Evolutionary conservation across 2,329 filamentous ascomycete species (phyloP).

Genomic region (Colletotrichum cordylinicola): DNA sequence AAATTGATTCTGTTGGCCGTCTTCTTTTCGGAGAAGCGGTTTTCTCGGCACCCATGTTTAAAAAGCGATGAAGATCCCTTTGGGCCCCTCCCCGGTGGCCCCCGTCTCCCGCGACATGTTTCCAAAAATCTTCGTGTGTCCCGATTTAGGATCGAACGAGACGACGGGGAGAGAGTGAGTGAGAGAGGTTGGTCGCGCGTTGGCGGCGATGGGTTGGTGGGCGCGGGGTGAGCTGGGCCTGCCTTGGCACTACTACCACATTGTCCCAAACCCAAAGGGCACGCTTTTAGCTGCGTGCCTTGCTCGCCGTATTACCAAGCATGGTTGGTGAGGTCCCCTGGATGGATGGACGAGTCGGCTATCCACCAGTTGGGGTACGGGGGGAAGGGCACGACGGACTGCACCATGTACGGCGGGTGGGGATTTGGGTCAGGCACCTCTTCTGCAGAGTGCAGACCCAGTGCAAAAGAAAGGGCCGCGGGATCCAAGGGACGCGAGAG

Average conservation of each 20-base stretch:
- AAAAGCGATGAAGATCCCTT: not conserved
- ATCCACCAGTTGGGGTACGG: not conserved
- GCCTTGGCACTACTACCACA: not conserved
- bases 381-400: not conserved
- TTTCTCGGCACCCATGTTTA: slow-evolving; percentile 2
- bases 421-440: not conserved
- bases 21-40: not conserved
- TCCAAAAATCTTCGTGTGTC: not conserved
- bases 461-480: not conserved
- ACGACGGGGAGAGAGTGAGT: not conserved
- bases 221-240: not conserved
- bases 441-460: not conserved
- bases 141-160: slow-evolving; percentile 4
- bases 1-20: not conserved
- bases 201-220: not conserved
- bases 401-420: not conserved
- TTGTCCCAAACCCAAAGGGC: not conserved
- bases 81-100: not conserved
- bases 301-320: not conserved
- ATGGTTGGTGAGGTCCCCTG: not conserved
- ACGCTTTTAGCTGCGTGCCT: not conserved
- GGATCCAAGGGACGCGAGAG: slow-evolving; percentile 9
- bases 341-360: not conserved
- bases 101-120: not conserved
- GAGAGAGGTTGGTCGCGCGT: not conserved